A percentile compares a stretch with the other conserved stretches of the same genome.
phyloP scores from a whole-genome alignment of 1,284 basidiomycete genomes.

The Microbotryum scabiosae region DNA sequence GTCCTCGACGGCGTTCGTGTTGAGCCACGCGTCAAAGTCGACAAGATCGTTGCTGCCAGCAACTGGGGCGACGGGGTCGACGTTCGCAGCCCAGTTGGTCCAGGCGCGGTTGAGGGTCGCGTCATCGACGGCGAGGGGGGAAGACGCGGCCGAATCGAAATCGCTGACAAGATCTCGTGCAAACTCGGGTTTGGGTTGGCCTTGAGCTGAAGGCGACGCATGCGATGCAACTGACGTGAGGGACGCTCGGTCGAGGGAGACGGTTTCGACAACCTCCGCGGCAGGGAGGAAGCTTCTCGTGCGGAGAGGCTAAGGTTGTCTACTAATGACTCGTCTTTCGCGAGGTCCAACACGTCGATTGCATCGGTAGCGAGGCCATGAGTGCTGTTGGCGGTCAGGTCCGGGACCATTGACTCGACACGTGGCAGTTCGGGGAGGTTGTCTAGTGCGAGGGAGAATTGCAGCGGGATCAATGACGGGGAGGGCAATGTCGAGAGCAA shows the following conservation, averaged over 20 bases:
- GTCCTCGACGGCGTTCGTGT: too few relatives aligned
- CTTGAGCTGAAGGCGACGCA: neutral
- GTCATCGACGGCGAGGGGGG: neutral
- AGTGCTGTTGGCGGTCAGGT: neutral
- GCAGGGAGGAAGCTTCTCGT: conserved; percentile 29
- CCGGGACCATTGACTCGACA: neutral
- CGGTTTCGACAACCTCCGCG: conserved; percentile 23
- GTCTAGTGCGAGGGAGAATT: neutral
- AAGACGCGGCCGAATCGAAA: conserved; percentile 2
- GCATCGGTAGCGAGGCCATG: neutral
- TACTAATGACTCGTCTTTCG: neutral
- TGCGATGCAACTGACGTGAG: neutral
- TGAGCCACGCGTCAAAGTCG: too few relatives aligned
- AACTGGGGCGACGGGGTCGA: too few relatives aligned
- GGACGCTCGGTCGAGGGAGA: neutral
- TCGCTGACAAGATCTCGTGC: conserved; percentile 22
- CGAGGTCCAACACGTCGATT: neutral
- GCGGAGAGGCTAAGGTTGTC: conserved; percentile 28
- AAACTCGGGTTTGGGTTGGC: conserved; percentile 10
- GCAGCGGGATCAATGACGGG: conserved; percentile 28
- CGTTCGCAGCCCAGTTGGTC: too few relatives aligned
- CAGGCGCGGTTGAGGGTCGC: too few relatives aligned
- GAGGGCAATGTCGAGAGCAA: conserved; percentile 30
- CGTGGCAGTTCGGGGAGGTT: neutral
- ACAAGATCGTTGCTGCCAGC: too few relatives aligned